Evolutionary conservation across 345 rosid genomes (phyloP).

Genomic region (Arabis hirsuta): DNA sequence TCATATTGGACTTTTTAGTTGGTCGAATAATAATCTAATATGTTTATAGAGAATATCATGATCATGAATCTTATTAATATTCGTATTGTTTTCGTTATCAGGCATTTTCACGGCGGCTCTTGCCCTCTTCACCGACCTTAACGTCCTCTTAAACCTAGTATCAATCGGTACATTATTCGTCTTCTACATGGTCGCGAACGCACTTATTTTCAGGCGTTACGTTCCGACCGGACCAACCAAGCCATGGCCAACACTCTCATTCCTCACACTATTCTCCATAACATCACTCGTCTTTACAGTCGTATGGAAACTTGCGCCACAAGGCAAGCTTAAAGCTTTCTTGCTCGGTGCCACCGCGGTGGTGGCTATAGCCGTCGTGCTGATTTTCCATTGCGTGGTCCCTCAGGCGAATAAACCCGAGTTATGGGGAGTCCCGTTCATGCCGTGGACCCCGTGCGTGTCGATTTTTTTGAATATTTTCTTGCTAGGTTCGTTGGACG

Average conservation of each 20-base stretch:
- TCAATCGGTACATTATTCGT: slow-evolving; percentile 94
- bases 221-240: slow-evolving; percentile 63
- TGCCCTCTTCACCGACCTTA: slow-evolving; percentile 78
- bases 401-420: slow-evolving; percentile 76
- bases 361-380: slow-evolving; percentile 51
- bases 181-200: slow-evolving; percentile 96
- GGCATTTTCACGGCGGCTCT: slow-evolving; percentile 84
- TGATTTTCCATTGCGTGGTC: slow-evolving; percentile 57
- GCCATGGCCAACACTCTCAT: slow-evolving; percentile 79
- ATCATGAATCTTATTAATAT: slow-evolving; percentile 4
- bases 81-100: slow-evolving; percentile 41
- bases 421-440: slow-evolving; percentile 88
- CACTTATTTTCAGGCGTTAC: slow-evolving; percentile 78
- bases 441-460: slow-evolving; percentile 88
- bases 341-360: slow-evolving; percentile 54
- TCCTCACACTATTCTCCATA: slow-evolving; percentile 62
- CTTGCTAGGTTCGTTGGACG: slow-evolving; percentile 72
- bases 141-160: slow-evolving; percentile 75
- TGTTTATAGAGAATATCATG: background rate
- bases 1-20: slow-evolving; percentile 4
- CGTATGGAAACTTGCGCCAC: slow-evolving; percentile 64
- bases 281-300: slow-evolving; percentile 71
- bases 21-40: slow-evolving; percentile 10
- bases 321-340: slow-evolving; percentile 57
- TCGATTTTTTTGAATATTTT: slow-evolving; percentile 88